These are phyloP conservation scores for Cercospora nicotianae DNA, from an alignment of 2,329 filamentous ascomycete genomes.

Conservation along the genomic window DNA sequence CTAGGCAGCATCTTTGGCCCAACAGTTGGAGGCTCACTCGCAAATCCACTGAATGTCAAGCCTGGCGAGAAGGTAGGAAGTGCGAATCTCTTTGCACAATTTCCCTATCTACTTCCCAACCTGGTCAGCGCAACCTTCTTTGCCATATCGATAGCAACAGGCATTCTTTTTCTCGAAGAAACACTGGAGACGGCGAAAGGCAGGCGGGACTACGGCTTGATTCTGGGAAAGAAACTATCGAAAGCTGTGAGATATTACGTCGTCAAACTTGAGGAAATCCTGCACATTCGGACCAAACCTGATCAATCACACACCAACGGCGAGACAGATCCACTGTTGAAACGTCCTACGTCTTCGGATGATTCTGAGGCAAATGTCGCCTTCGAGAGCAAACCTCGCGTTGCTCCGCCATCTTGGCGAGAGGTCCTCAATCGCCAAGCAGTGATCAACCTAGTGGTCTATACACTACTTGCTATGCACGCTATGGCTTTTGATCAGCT, in stretches of 20 bases:
- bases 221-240: constrained; percentile 67
- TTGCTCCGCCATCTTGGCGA: constrained; percentile 47
- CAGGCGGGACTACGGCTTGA: constrained; percentile 70
- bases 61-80: constrained; percentile 50
- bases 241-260: constrained; percentile 24
- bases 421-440: constrained; percentile 76
- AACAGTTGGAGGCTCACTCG: constrained; percentile 81
- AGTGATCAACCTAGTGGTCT: constrained; percentile 70
- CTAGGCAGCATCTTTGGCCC: constrained; percentile 77
- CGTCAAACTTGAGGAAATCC: constrained; percentile 22
- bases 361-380: constrained; percentile 27
- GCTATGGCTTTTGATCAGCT: constrained; percentile 31
- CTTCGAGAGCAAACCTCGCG: constrained; percentile 26
- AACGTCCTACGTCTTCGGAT: constrained; percentile 12
- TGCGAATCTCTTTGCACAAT: constrained; percentile 69
- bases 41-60: constrained; percentile 73
- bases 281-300: constrained; percentile 16
- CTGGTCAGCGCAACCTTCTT: constrained; percentile 75
- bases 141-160: constrained; percentile 70
- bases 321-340: constrained; percentile 34
- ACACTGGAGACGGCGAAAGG: constrained; percentile 72
- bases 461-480: constrained; percentile 63
- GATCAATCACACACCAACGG: constrained; percentile 11
- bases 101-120: constrained; percentile 84
- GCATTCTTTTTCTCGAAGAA: constrained; percentile 80